Conservation (phyloP, 2,329 filamentous ascomycete genomes). For the Aspergillus fumigatus region DNA sequence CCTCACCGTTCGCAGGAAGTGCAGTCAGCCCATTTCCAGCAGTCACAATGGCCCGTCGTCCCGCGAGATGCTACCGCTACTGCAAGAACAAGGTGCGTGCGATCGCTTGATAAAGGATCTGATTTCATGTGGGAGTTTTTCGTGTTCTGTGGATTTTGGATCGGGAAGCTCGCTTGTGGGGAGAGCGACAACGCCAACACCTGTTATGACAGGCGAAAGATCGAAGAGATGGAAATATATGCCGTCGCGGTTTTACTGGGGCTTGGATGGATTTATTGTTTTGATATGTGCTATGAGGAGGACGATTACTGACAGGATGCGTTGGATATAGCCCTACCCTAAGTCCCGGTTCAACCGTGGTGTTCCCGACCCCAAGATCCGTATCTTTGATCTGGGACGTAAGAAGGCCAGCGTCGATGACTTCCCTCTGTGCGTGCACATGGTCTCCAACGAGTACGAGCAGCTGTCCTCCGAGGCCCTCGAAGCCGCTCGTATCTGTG, state of each 20-base stretch:
- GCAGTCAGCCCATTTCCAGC: conserved; percentile 46
- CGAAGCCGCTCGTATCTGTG: conserved; percentile 99
- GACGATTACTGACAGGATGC: conserved; percentile 18
- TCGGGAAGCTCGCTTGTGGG: conserved; percentile 29
- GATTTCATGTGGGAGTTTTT: conserved; percentile 10
- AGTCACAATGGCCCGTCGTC: conserved; percentile 97
- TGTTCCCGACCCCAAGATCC: conserved; percentile 78
- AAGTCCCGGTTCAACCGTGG: conserved; percentile 99
- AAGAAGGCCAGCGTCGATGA: conserved; percentile 99
- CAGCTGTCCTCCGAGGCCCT: conserved; percentile 99
- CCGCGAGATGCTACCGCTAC: conserved; percentile 99
- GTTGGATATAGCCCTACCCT: conserved; percentile 72
- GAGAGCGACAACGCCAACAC: conserved; percentile 8
- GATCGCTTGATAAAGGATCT: conserved; percentile 14
- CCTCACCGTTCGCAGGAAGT: conserved; percentile 46
- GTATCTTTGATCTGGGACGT: conserved; percentile 98
- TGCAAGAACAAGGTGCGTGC: conserved; percentile 99
- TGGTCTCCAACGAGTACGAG: conserved; percentile 99
- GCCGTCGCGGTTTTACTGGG: background rate
- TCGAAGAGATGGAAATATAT: background rate
- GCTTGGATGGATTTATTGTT: conserved; percentile 5
- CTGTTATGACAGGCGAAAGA: background rate
- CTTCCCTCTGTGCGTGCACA: conserved; percentile 98
- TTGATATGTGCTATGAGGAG: conserved; percentile 4
- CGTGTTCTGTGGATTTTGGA: conserved; percentile 23